Percentiles rank a stretch among this genome's conserved stretches.
Conservation (phyloP, 2,329 filamentous ascomycete species). For the Mycocentrospora acerina region DNA sequence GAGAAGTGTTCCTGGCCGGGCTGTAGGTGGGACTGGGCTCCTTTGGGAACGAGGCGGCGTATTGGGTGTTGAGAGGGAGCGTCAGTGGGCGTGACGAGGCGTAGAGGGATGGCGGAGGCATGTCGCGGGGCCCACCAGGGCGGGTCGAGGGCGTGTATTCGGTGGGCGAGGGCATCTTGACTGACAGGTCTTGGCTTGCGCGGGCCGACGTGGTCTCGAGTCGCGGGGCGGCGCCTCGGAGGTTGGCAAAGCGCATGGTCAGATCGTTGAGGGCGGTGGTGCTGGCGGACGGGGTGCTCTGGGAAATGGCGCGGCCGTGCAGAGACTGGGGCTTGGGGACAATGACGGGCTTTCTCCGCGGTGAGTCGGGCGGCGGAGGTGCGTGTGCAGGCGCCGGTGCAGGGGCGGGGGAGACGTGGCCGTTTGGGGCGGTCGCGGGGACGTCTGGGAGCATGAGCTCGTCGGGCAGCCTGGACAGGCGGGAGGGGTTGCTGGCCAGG, state of each 20-base stretch:
- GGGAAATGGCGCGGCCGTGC: constrained; percentile 60
- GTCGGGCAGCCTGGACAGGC: constrained; percentile 17
- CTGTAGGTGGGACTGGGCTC: constrained; percentile 76
- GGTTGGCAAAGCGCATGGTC: constrained; percentile 42
- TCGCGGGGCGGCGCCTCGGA: constrained; percentile 25
- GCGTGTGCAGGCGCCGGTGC: too few relatives aligned
- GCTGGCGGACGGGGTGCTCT: constrained; percentile 28
- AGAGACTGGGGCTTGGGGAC: constrained; percentile 69
- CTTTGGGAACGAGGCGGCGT: constrained; percentile 64
- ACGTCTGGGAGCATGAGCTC: constrained; percentile 41
- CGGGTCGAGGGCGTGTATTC: constrained; percentile 38
- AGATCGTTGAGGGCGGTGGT: too few relatives aligned
- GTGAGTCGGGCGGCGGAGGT: constrained; percentile 20
- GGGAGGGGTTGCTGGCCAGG: background rate
- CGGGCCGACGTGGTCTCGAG: constrained; percentile 24
- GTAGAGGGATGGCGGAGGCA: constrained; percentile 44
- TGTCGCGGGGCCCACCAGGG: constrained; percentile 55
- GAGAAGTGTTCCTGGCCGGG: constrained; percentile 71
- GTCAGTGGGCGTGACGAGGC: constrained; percentile 38
- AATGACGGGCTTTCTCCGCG: constrained; percentile 44
- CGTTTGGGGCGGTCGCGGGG: constrained; percentile 21
- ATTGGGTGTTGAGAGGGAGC: constrained; percentile 52
- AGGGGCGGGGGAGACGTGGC: constrained; percentile 19
- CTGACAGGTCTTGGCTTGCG: constrained; percentile 33
- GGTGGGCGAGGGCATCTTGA: constrained; percentile 46